A percentile compares a stretch with the other conserved stretches of the same genome.
Conservation (phyloP, 2,329 filamentous ascomycete species). For the Neodidymelliopsis sp. region DNA sequence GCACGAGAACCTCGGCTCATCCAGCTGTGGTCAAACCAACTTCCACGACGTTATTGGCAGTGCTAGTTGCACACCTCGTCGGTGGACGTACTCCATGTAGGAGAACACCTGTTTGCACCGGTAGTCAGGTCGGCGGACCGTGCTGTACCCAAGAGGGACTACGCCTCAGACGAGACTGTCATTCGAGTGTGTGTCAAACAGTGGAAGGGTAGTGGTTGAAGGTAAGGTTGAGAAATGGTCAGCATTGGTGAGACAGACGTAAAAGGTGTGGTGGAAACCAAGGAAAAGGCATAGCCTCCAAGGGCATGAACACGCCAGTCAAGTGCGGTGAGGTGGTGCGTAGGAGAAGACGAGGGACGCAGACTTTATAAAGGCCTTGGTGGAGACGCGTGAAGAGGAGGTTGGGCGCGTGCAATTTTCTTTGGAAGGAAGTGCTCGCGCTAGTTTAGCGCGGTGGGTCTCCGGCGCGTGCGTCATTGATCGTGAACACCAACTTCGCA, state of each 20-base stretch:
- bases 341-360: conserved; percentile 5
- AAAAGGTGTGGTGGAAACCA: neutral
- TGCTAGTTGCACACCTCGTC: conserved; percentile 12
- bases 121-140: conserved; percentile 20
- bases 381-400: conserved; percentile 15
- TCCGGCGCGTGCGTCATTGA: conserved; percentile 31
- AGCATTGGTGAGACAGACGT: conserved; percentile 2
- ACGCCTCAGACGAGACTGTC: conserved; percentile 1
- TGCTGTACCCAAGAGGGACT: conserved; percentile 16
- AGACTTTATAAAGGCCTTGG: conserved; percentile 8
- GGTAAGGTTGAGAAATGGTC: neutral
- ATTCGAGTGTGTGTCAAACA: neutral
- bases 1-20: conserved; percentile 1
- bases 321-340: conserved; percentile 10
- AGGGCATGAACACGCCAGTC: conserved; percentile 12
- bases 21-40: conserved; percentile 6
- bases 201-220: neutral
- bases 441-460: neutral
- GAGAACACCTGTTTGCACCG: conserved; percentile 11
- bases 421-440: conserved; percentile 10
- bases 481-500: conserved; percentile 11
- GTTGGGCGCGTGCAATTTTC: conserved; percentile 19
- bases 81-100: conserved; percentile 6
- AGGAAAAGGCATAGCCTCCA: conserved; percentile 2
- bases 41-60: conserved; percentile 1